Evolutionary conservation across 768 basidiomycete species (phyloP), one percentile per base, ranked within the genome.

Genomic region (Tricholoma flavovirens): DNA sequence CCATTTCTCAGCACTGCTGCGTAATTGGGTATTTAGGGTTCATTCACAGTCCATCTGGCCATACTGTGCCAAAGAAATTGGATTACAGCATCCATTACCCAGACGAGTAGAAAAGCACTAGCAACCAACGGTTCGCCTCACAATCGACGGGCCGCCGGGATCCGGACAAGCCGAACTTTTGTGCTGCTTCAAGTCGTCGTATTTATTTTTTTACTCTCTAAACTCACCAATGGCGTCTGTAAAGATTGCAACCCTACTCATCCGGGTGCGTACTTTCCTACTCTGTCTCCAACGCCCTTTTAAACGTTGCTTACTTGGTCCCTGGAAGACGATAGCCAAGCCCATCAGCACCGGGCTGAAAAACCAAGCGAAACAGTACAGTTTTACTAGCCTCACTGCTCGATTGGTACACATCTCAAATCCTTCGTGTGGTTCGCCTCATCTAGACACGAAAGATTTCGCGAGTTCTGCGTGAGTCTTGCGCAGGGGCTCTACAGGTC

Each of bases 401-500:
- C 17, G 14, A 38, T 43, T 51, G 19, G 2, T 38, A 21, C 17
- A 43, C 33, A 21, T 32, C 10, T 32, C 30, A 10, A 58, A 10
- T 45, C 43, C 30, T 54, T 12, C 51, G 43, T 58, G 49, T 30
- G 30, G 35, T 35, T 15, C 22, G 35, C 11, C 21, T 14, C n/a
- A 7, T 32, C 69, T 53, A 87, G 90, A 68, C 89, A 91, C 69
- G 83, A 85, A 42, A 74, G 76, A 12, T 93, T 93, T 65, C 83
- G 88, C 38, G 69, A 70, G 15, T 60, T 91, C 49, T 93, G 90
- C 61, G 79, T 92, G 24, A 73, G 75, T 54, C 81, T 92, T 58
- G 90, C 89, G 4, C 90, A 93, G 69, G 70, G 72, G 60, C 83
- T 91, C 79, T 86, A 93, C 70, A 83, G 85, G 40, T 75, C 80